These are phyloP conservation scores for Sordaria brevicollis DNA, from an alignment of 495 filamentous ascomycete species.

Conservation along the genomic window DNA sequence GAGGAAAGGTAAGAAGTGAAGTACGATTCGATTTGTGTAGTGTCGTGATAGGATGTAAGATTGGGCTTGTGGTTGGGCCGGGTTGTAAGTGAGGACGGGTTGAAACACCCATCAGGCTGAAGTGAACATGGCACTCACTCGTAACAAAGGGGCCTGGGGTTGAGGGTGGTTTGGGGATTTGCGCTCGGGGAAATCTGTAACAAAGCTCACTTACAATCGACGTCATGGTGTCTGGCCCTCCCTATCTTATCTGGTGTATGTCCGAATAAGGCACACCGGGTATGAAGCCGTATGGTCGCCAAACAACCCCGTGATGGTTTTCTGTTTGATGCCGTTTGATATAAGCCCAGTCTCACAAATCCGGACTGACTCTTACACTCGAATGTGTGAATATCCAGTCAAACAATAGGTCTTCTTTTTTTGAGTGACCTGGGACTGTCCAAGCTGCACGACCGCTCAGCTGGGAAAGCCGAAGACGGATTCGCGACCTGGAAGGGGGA, in stretches of 20 bases:
- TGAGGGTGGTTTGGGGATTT: not conserved
- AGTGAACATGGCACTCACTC: constrained; percentile 6
- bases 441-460: not conserved
- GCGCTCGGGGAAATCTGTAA: not conserved
- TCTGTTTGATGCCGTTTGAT: not conserved
- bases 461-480: not conserved
- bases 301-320: not conserved
- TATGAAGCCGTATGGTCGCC: not conserved
- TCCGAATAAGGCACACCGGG: not conserved
- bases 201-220: constrained; percentile 32
- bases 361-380: not conserved
- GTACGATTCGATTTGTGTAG: not conserved
- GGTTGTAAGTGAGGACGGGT: constrained; percentile 9
- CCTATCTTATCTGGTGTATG: constrained; percentile 10
- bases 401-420: not conserved
- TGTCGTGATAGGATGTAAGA: not conserved
- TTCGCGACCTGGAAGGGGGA: not conserved
- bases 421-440: not conserved
- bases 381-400: not conserved
- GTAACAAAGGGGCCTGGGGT: not conserved
- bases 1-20: not conserved
- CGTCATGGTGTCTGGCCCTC: constrained; percentile 28
- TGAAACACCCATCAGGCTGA: constrained; percentile 1
- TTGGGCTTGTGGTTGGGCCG: not conserved
- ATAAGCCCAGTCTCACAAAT: not conserved